Evolutionary conservation across 2,329 filamentous ascomycete genomes (phyloP).

Genomic region (Pseudogymnoascus verrucosus): DNA sequence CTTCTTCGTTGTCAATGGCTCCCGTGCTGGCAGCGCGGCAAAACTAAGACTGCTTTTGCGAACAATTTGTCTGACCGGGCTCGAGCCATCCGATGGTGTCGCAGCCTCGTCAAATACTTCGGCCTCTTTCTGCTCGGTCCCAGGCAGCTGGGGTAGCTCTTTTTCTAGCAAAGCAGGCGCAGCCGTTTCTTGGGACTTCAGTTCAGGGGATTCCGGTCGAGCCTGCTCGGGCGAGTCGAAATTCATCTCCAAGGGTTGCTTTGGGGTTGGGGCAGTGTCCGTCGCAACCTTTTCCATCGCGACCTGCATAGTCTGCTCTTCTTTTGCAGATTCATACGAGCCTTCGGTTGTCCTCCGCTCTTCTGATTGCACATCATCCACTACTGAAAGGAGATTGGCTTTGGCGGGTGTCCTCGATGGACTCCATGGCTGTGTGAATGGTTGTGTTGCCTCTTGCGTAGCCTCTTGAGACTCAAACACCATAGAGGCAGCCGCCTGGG

Average conservation of each 20-base stretch:
- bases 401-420: constrained; percentile 26
- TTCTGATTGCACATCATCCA: constrained; percentile 15
- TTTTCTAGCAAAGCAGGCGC: background rate
- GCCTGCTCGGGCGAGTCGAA: background rate
- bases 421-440: constrained; percentile 23
- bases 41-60: constrained; percentile 95
- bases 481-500: constrained; percentile 9
- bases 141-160: background rate
- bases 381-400: background rate
- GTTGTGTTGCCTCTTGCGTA: background rate
- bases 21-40: constrained; percentile 81
- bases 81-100: constrained; percentile 63
- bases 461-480: background rate
- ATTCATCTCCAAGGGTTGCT: background rate
- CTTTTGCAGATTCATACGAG: constrained; percentile 35
- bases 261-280: background rate
- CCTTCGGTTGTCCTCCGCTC: constrained; percentile 22
- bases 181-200: background rate
- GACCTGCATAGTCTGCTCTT: constrained; percentile 33
- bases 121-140: background rate
- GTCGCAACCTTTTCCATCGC: constrained; percentile 11
- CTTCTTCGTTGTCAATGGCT: constrained; percentile 77
- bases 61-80: constrained; percentile 66
- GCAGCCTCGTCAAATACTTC: constrained; percentile 12
- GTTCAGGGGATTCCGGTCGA: background rate